Percentiles rank a stretch among this genome's conserved stretches.
Evolutionary conservation across 2,329 filamentous ascomycete species (phyloP).

Genomic region (Xylariaceae sp.): DNA sequence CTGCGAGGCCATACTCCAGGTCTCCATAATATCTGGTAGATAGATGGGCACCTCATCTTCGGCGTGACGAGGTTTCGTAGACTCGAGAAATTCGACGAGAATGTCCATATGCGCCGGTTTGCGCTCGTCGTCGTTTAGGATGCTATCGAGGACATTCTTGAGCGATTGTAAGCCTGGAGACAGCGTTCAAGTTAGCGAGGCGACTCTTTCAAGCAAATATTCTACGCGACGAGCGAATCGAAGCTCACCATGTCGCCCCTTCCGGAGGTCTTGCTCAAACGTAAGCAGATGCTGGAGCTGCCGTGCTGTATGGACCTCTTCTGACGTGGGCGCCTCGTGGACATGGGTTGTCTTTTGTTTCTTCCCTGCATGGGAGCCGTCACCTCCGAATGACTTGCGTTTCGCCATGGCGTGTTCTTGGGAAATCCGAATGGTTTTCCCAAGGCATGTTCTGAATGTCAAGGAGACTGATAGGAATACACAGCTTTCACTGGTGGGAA

Average conservation of each 20-base stretch:
- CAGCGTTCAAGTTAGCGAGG: background rate
- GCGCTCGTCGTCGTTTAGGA: conserved; percentile 47
- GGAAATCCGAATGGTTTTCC: conserved; percentile 3
- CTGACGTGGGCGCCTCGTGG: conserved; percentile 52
- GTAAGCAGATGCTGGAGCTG: conserved; percentile 64
- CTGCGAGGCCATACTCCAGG: conserved; percentile 78
- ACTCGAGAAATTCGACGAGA: conserved; percentile 62
- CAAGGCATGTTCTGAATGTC: conserved; percentile 12
- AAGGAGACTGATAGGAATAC: background rate
- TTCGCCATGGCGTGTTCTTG: conserved; percentile 24
- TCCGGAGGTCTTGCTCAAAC: conserved; percentile 64
- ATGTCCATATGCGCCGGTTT: conserved; percentile 50
- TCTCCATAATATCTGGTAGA: conserved; percentile 76
- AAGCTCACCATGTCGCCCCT: conserved; percentile 58
- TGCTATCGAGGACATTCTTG: conserved; percentile 60
- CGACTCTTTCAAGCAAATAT: too few species aligned
- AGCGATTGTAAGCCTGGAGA: conserved; percentile 64
- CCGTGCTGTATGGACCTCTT: conserved; percentile 56
- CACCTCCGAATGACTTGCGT: conserved; percentile 25
- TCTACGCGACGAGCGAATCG: too few species aligned
- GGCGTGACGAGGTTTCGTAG: conserved; percentile 44
- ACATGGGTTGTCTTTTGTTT: conserved; percentile 46
- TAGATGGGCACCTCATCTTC: conserved; percentile 57
- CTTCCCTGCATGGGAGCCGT: conserved; percentile 43
- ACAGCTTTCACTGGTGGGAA: background rate